A percentile compares a stretch with the other conserved stretches of the same genome.
Conservation (phyloP, 768 basidiomycete genomes). For the Coprinopsis cinerea region DNA sequence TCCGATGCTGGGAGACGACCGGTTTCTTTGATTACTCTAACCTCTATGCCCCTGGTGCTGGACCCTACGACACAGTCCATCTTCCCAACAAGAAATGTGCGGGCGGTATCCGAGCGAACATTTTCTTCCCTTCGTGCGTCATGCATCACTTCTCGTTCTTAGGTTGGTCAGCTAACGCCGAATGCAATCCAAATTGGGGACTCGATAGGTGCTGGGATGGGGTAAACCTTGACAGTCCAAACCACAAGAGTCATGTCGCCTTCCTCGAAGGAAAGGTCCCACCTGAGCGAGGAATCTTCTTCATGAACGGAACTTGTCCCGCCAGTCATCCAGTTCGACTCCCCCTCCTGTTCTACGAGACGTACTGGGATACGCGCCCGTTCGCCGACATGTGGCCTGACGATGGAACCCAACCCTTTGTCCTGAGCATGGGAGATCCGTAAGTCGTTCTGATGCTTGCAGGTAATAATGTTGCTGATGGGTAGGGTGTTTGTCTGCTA, state of each 20-base stretch:
- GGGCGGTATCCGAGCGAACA: slow-evolving; percentile 7
- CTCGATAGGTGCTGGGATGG: slow-evolving; percentile 11
- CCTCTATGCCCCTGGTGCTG: slow-evolving; percentile 4
- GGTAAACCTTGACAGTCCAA: slow-evolving; percentile 2
- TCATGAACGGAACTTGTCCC: slow-evolving; percentile 7
- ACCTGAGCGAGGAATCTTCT: slow-evolving; percentile 4
- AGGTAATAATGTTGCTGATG: background rate
- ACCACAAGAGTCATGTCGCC: slow-evolving; percentile 8
- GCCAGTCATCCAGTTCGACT: slow-evolving; percentile 7
- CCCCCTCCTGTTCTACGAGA: background rate
- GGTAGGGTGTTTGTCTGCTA: no score
- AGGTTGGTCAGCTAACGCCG: no score
- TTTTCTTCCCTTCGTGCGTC: slow-evolving; percentile 6
- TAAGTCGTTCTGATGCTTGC: no score
- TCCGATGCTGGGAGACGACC: slow-evolving; percentile 6
- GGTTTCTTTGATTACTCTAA: background rate
- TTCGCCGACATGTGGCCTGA: background rate
- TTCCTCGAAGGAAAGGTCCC: slow-evolving; percentile 4
- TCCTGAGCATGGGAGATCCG: background rate
- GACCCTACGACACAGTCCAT: slow-evolving; percentile 6
- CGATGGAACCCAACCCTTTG: background rate
- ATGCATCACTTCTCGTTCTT: background rate
- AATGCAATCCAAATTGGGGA: background rate
- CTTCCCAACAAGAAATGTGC: slow-evolving; percentile 1
- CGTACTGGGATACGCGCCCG: background rate